Base-by-base conservation (phyloP, 371 early-diverging fungal genomes). In the Rhizopus stolonifer region DNA sequence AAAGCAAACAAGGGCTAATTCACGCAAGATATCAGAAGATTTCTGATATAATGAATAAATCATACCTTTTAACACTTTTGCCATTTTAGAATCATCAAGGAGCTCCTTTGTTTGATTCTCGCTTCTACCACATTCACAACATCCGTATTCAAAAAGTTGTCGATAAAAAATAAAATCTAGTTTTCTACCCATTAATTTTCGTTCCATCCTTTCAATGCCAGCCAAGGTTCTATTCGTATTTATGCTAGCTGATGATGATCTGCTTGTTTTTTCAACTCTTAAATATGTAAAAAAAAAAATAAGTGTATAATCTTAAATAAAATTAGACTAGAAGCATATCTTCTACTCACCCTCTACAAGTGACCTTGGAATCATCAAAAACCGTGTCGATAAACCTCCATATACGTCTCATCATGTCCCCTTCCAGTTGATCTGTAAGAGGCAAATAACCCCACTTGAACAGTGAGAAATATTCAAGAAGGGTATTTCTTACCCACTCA, bases 1-100 rank as follows among this genome's bases (percentile, higher is more conserved):
- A 52, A 61, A 46, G 2, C 56, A 55, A 14, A 46, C 43, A 46
- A 61, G 52, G 11, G 52, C 34, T 24, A 61, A 43, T 36, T 56
- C 44, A 46, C 52, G 56, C 21, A 61, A 6, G 6, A 46, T 7
- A 52, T 33, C 48, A 2, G 63, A 46, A 6, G 50, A 31, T 40
- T 48, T 50, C 2, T 49, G 25, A 50, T 49, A 54, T 38, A 57
- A 54, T 19, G 8, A 22, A 13, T 21, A 53, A 5, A 49, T 1
- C 57, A 62, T 62, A 18, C 54, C 49, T 40, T 57, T 61, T 18
- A 53, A 62, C 2, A 57, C 50, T 46, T 62, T 62, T 17, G 54
- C 38, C 36, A 36, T 34, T 36, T 36, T 36, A 36, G n/a, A 0
- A 33, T 52, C 49, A 33, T 56, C 29, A 52, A 13, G 13, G 11